phyloP scores from a whole-genome alignment of 2,329 filamentous ascomycete species.

The Ceratocystis albifundus region DNA sequence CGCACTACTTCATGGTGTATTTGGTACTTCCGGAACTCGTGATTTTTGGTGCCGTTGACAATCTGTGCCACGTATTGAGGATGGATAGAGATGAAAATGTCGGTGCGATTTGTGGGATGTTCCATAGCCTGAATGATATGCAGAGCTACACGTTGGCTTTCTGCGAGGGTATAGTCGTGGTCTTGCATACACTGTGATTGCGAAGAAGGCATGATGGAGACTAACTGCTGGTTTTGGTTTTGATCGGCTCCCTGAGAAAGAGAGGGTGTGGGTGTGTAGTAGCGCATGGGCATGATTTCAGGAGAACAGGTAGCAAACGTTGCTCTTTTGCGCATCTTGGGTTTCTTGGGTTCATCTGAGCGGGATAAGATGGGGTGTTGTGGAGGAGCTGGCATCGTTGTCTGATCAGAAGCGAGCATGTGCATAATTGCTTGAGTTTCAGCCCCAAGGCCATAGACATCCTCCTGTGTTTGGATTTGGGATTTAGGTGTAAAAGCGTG shows the following conservation, averaged over 20 bases:
- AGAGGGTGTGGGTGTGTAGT: slow-evolving; percentile 19
- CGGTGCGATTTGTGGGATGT: slow-evolving; percentile 40
- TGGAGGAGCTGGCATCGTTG: not conserved
- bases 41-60: slow-evolving; percentile 38
- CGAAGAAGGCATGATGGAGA: not conserved
- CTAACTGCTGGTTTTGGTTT: slow-evolving; percentile 20
- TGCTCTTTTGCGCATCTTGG: slow-evolving; percentile 14
- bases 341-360: not conserved
- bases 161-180: slow-evolving; percentile 22
- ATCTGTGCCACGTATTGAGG: slow-evolving; percentile 40
- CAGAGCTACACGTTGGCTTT: slow-evolving; percentile 43
- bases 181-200: not conserved
- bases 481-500: not conserved
- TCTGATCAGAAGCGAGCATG: slow-evolving; percentile 1
- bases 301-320: slow-evolving; percentile 18
- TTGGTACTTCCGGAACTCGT: slow-evolving; percentile 46
- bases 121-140: slow-evolving; percentile 39
- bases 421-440: slow-evolving; percentile 27
- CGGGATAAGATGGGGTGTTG: not conserved
- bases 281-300: slow-evolving; percentile 19
- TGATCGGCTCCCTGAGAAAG: slow-evolving; percentile 13
- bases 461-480: slow-evolving; percentile 15
- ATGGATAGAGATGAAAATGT: slow-evolving; percentile 43
- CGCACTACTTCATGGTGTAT: slow-evolving; percentile 45
- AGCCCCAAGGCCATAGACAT: slow-evolving; percentile 27